Base-by-base conservation (phyloP, 305 asterid genomes). In the Solanum aculeatissimum region DNA sequence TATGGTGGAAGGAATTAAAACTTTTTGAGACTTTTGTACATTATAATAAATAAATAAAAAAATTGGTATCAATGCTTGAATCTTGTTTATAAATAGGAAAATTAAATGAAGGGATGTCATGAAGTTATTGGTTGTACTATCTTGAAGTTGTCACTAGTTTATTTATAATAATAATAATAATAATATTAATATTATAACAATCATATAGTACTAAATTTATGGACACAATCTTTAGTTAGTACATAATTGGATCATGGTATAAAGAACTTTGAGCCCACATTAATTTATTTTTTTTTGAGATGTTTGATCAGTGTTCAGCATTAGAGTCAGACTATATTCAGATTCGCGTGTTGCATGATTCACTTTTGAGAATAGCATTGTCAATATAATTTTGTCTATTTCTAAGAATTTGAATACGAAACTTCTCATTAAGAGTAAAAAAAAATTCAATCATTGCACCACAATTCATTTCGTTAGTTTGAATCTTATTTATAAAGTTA, bases 171-270 rank as follows among this genome's bases (percentile, higher is more conserved):
- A 21, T 15, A 25, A 16, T 72, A 42, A 42, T 40, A 70, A 21
- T 9, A 35, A 35, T 35, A 5, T 4, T 35, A 35, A 35, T 35
- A 32, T 4, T 35, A 35, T 35, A 35, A 35, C 40, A 35, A 35
- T 35, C 7, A 35, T 5, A 51, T 72, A 42, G 23, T n/a, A 71
- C 55, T 71, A 21, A n/a, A 71, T 23, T 74, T 5, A 74, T 45
- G 58, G 38, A 21, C 23, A 81, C 62, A 13, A 66, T 43, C 23
- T 25, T 40, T 68, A 63, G 53, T 54, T 63, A 83, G 35, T 47
- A 82, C 83, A 80, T 82, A 85, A 87, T 83, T 82, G 86, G 91
- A 84, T 78, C 58, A 86, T 78, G 27, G 43, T 38, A 19, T 9
- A 21, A 51, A 49, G 51, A 53, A 16, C 12, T 29, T 21, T 84